Percentiles rank a stretch among this genome's conserved stretches.
Evolutionary conservation across 2,329 filamentous ascomycete genomes (phyloP).

Genomic region (Pestalotiopsis sp.): DNA sequence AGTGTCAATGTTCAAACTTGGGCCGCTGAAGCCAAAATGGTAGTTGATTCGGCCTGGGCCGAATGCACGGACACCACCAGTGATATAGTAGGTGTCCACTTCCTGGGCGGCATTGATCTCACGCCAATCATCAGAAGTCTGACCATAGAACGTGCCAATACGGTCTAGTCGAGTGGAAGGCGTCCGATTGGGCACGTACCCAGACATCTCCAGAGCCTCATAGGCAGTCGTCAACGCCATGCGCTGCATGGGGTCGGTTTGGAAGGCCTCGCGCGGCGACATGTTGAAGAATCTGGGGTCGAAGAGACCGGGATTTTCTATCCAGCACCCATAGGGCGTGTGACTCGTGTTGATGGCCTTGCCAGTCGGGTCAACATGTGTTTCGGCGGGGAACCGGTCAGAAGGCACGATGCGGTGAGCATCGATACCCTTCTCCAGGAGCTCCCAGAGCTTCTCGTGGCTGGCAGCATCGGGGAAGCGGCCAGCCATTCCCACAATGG

Average conservation of each 20-base stretch:
- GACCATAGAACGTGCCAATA: conserved; percentile 76
- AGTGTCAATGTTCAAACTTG: conserved; percentile 41
- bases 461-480: conserved; percentile 75
- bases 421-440: conserved; percentile 74
- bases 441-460: conserved; percentile 74
- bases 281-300: conserved; percentile 88
- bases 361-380: conserved; percentile 71
- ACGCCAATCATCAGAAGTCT: conserved; percentile 78
- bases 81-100: conserved; percentile 58
- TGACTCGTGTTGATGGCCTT: conserved; percentile 77
- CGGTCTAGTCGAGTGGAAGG: conserved; percentile 65
- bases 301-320: conserved; percentile 76
- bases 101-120: conserved; percentile 75
- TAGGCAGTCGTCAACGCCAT: conserved; percentile 77
- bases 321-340: conserved; percentile 75
- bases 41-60: conserved; percentile 51
- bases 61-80: conserved; percentile 54
- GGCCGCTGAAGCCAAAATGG: conserved; percentile 42
- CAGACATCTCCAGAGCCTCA: conserved; percentile 80
- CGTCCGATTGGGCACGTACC: conserved; percentile 74
- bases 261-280: conserved; percentile 78
- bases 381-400: conserved; percentile 74
- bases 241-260: conserved; percentile 82
- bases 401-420: conserved; percentile 69
- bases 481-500: conserved; percentile 82